Base-by-base conservation (phyloP, 805 yeast species). In the Candida sanyiensis region DNA sequence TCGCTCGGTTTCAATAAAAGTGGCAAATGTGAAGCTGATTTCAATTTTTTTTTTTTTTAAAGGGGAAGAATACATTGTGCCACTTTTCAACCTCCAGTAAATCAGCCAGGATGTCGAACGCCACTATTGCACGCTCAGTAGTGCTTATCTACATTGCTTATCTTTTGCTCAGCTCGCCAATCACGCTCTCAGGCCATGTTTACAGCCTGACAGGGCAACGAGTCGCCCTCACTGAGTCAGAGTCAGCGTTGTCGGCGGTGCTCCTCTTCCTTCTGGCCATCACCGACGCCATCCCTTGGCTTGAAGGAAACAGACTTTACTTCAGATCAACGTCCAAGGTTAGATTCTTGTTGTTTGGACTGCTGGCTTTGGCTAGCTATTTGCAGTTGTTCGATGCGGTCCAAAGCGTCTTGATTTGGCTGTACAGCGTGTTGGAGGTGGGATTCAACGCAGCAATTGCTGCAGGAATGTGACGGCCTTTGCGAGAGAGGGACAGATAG, bases 1-100 rank as follows among this genome's bases (percentile, higher is more conserved):
- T 76, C 37, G 24, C 16, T 24, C 5, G 6, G 26, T 23, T 9
- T 9, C 26, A 23, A 23, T 23, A 23, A 23, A 9, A 23, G 12
- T 23, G 12, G 26, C 26, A 9, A 23, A 12, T 9, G 26, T 23
- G 26, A 9, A 9, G 11, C 12, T 23, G 9, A 9, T 23, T 23
- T 23, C 12, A 9, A 23, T 12, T 12, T 23, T 23, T 9, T 23
- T 23, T 23, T 9, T 23, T 23, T 23, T 23, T 12, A 23, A 23
- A 9, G 12, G 26, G 11, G 26, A 9, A 16, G 6, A 16, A 28
- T 28, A 13, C 10, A 7, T 28, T 4, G 31, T 25, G 16, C 13
- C 27, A 25, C 18, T 27, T 27, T 27, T 18, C 3, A 15, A 7
- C 8, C 11, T 5, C 18, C 16, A 7, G 22, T 13, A 23, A 23